phyloP scores from a whole-genome alignment of 148 eudicot species.

The Silene uniflora region DNA sequence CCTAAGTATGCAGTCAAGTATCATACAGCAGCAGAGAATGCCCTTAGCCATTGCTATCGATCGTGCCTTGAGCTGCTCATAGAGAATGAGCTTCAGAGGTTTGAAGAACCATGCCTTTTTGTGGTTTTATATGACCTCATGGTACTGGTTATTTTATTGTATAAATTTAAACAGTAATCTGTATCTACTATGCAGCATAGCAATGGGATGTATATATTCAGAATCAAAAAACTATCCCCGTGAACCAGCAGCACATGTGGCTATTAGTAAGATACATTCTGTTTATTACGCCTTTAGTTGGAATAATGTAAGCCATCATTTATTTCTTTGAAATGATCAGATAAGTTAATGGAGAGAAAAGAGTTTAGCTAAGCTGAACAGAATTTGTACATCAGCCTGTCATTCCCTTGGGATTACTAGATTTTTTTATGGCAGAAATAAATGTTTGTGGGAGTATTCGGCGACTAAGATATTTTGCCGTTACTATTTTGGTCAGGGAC shows the following conservation, averaged over 20 bases:
- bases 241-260: slow-evolving; percentile 99
- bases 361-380: slow-evolving; percentile 4
- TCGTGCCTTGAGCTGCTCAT: slow-evolving; percentile 94
- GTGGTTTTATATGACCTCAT: slow-evolving; percentile 11
- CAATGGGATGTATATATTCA: slow-evolving; percentile 88
- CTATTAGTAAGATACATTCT: slow-evolving; percentile 66
- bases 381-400: background rate
- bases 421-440: background rate
- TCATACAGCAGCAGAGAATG: slow-evolving; percentile 99
- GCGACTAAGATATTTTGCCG: slow-evolving; percentile 8
- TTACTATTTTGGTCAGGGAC: slow-evolving; percentile 53
- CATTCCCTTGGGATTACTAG: background rate
- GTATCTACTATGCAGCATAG: slow-evolving; percentile 63
- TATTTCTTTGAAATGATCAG: background rate
- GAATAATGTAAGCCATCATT: slow-evolving; percentile 2
- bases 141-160: background rate
- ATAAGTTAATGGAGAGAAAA: background rate
- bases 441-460: background rate
- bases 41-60: slow-evolving; percentile 93
- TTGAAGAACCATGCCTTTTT: slow-evolving; percentile 19
- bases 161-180: slow-evolving; percentile 8
- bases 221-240: slow-evolving; percentile 97
- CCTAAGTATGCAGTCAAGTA: slow-evolving; percentile 98
- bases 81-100: slow-evolving; percentile 85
- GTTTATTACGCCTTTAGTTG: background rate